Base-by-base conservation (phyloP, 306 rosid species). In the Senna siamea region DNA sequence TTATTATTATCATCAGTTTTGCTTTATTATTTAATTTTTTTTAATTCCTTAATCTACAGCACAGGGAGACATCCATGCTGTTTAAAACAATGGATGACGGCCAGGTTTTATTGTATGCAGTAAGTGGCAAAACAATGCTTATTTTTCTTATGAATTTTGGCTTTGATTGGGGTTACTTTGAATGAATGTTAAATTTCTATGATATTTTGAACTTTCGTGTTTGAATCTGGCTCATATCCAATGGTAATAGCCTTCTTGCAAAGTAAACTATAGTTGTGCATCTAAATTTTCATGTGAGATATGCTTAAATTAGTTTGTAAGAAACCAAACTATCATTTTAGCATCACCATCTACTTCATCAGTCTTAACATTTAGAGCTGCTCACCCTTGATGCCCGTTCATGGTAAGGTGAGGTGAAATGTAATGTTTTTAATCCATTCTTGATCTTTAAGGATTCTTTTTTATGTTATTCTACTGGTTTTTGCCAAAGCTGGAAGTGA, bases 11-110 rank as follows among this genome's bases (percentile, higher is more conserved):
- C 32, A 35, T 54, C 65, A 43, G 28, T 47, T 74, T 76, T 51
- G 15, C 4, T 56, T 37, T 13, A 57, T 75, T 81, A 52, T 58
- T 53, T n/a, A n/a, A 26, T 26, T 26, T 38, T 80, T 72, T 76
- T 30, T 54, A 75, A 40, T 70, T 55, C 26, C 71, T 57, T 30
- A 30, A 30, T 78, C 46, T 79, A 83, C 97, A 94, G 98, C 97
- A 94, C 80, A 86, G 97, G 85, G 98, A 94, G 87, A 91, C 98
- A 17, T 94, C 98, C 83, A 85, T 94, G 98, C 91, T 97, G 72
- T 91, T 91, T 86, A 94, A 94, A 83, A 94, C 97, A 44, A 91
- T 87, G 95, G 96, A 89, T 52, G 98, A 94, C 41, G 98, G 98
- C 74, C 97, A 89, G 84, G 96, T 94, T 85, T 81, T 89, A 72